Evolutionary conservation across 1,284 basidiomycete species (phyloP).

Genomic region (Sporisorium sorghi): DNA sequence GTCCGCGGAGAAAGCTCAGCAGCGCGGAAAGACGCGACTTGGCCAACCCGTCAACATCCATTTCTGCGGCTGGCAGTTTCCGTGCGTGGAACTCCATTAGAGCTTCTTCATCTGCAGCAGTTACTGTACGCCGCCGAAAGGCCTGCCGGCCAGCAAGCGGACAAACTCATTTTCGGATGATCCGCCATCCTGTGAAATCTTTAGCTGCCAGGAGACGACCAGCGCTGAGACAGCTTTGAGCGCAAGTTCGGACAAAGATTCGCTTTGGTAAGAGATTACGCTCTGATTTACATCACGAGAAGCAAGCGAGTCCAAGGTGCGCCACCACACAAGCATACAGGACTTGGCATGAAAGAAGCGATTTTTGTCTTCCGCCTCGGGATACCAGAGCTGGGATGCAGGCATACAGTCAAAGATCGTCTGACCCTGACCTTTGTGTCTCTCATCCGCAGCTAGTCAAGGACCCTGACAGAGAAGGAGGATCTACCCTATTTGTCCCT

Average conservation of each 20-base stretch:
- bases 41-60: no score
- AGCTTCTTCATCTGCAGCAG: no score
- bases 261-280: no score
- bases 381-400: no score
- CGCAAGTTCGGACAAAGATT: not conserved
- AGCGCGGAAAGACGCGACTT: not conserved
- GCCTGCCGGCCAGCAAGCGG: no score
- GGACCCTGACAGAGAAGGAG: not conserved
- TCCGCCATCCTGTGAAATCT: not conserved
- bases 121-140: no score
- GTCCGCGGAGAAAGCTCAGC: no score
- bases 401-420: no score
- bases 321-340: no score
- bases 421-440: not conserved
- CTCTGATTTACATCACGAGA: no score
- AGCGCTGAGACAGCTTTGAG: not conserved
- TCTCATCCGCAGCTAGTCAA: not conserved
- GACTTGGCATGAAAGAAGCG: not conserved
- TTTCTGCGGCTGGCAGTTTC: not conserved
- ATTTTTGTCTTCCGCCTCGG: not conserved
- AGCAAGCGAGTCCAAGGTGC: not conserved
- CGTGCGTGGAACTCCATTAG: not conserved
- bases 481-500: not conserved
- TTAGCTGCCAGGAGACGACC: not conserved
- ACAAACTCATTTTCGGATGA: not conserved